These are phyloP conservation scores for Trichoderma polysporum DNA, from an alignment of 2,329 filamentous ascomycete genomes.

Conservation along the genomic window DNA sequence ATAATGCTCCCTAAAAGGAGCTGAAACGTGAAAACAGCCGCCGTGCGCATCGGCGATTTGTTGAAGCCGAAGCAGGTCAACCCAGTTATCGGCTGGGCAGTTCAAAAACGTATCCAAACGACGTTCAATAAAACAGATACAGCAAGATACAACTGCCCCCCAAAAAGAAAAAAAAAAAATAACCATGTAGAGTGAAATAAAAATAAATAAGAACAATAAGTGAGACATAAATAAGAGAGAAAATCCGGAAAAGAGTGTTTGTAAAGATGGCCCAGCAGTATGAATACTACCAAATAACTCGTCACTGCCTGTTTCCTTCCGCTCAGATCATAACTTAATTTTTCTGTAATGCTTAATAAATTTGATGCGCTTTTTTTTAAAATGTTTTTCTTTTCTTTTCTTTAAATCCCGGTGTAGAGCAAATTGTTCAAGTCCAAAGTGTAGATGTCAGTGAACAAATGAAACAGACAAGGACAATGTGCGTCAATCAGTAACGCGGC, in stretches of 20 bases:
- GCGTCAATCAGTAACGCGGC: too few relatives aligned
- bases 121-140: background rate
- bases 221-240: background rate
- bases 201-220: background rate
- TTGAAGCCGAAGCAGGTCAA: background rate
- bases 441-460: background rate
- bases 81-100: background rate
- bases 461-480: background rate
- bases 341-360: too few relatives aligned
- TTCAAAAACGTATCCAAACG: constrained; percentile 10
- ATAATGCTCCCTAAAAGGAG: background rate
- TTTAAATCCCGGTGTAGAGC: background rate
- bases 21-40: background rate
- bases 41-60: background rate
- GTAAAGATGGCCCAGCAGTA: background rate
- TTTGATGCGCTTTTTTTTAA: background rate
- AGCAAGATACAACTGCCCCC: too few relatives aligned
- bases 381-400: background rate
- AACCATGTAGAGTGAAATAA: background rate
- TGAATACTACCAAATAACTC: background rate
- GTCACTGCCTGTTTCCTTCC: background rate
- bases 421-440: background rate
- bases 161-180: background rate
- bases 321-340: background rate
- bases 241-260: background rate